A percentile compares a stretch with the other conserved stretches of the same genome.
phyloP scores from a whole-genome alignment of 148 eudicot genomes.

The Camellia sinensis region DNA sequence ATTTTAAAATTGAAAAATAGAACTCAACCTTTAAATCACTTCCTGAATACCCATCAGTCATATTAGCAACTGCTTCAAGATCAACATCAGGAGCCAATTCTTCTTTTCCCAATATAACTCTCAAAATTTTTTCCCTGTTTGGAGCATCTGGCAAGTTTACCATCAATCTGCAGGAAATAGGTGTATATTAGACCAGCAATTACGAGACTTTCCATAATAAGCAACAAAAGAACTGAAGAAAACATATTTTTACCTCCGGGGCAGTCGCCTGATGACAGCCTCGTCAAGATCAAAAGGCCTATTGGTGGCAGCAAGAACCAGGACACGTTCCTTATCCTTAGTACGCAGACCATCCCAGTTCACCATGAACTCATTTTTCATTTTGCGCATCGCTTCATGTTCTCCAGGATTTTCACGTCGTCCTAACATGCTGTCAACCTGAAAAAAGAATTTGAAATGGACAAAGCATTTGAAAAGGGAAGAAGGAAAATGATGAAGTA shows the following conservation, averaged over 20 bases:
- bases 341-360: constrained; percentile 96
- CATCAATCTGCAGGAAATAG: constrained; percentile 63
- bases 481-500: background rate
- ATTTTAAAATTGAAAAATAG: too few relatives aligned
- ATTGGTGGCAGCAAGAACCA: constrained; percentile 89
- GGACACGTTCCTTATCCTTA: constrained; percentile 85
- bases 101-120: constrained; percentile 79
- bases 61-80: constrained; percentile 66
- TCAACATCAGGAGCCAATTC: constrained; percentile 65
- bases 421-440: constrained; percentile 97
- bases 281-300: constrained; percentile 96
- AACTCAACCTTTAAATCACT: constrained; percentile 82
- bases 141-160: constrained; percentile 82
- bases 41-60: constrained; percentile 90
- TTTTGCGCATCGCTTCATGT: constrained; percentile 96
- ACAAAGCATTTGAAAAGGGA: background rate
- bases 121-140: constrained; percentile 73
- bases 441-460: constrained; percentile 4
- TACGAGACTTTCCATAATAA: background rate
- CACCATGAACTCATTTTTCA: constrained; percentile 96
- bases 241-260: constrained; percentile 51
- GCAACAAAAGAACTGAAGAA: background rate
- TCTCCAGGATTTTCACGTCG: constrained; percentile 94
- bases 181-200: background rate
- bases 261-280: constrained; percentile 90